These are phyloP conservation scores for Mortierella sp. DNA, from an alignment of 371 early-diverging fungal species.

Conservation along the genomic window DNA sequence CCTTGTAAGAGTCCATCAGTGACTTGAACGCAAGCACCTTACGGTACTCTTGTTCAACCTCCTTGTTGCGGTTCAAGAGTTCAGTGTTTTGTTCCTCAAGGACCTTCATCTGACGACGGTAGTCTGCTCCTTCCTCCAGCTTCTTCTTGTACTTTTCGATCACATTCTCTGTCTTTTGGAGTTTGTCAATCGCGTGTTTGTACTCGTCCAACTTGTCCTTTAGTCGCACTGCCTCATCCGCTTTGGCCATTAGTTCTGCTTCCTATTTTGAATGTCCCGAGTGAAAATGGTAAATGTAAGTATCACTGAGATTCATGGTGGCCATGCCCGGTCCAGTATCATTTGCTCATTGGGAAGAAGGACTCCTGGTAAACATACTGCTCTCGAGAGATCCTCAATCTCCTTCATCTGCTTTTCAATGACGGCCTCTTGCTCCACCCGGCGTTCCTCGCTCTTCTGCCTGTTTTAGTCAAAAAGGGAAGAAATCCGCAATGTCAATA, in stretches of 20 bases:
- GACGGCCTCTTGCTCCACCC: conserved; percentile 78
- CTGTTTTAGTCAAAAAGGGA: conserved; percentile 35
- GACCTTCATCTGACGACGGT: conserved; percentile 81
- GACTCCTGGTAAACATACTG: conserved; percentile 58
- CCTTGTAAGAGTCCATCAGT: conserved; percentile 87
- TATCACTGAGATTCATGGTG: too few species aligned
- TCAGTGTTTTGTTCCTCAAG: conserved; percentile 84
- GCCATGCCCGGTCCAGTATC: too few species aligned
- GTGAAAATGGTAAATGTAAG: too few species aligned
- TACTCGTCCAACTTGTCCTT: conserved; percentile 93
- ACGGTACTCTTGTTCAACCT: conserved; percentile 88
- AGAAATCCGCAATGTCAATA: conserved; percentile 4
- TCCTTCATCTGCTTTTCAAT: conserved; percentile 65
- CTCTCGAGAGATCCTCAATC: conserved; percentile 69
- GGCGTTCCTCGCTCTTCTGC: conserved; percentile 80
- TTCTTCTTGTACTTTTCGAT: conserved; percentile 96
- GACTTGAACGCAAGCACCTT: conserved; percentile 83
- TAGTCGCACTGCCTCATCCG: conserved; percentile 75
- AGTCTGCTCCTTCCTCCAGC: conserved; percentile 86
- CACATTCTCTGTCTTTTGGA: conserved; percentile 91
- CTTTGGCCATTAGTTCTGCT: conserved; percentile 64
- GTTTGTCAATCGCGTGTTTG: conserved; percentile 86
- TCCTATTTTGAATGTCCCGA: too few species aligned
- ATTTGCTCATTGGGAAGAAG: not conserved
- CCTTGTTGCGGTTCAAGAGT: conserved; percentile 71